Base-by-base conservation (phyloP, 177 flowering plant species). In the Telopea speciosissima region DNA sequence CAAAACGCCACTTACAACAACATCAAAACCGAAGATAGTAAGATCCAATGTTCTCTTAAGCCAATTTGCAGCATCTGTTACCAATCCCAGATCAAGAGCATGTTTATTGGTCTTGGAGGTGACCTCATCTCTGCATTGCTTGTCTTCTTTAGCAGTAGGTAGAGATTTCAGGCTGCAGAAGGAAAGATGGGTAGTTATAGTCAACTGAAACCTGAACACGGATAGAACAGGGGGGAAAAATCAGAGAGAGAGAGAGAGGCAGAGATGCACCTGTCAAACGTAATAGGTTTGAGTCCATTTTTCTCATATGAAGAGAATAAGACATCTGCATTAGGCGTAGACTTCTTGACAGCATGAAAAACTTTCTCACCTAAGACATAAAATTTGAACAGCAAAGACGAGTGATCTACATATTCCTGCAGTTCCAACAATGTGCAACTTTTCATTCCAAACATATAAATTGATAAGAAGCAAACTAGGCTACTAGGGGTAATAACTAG, bases 351-450 rank as follows among this genome's bases (percentile, higher is more conserved):
- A 16, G 94, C 94, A 81, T 89, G 75, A 74, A 85, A 91, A 66
- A 89, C 79, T 73, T 80, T 83, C 56, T 86, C 86, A 22, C 96
- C 97, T 82, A 95, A 71, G 73, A 89, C 90, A 67, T 92, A 95
- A 77, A 92, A 85, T 78, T 95, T 95, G 82, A 75, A 90, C 25
- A 95, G 33, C 33, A 83, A 68, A 69, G 97, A 87, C 45, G 93
- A 87, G 77, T 95, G 99, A 72, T 95, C 88, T 70, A 95, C 91
- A 60, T 95, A 95, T 77, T 92, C 99, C 97, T 92, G 92, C 86
- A 88, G 22, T 74, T 65, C 40, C 69, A 78, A 58, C 60, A 58
- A 58, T 58, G 9, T 63, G 17, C 23, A 28, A 17, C 54, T 14
- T 63, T 63, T 17, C 40, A 63, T 3, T 25, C 3, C 8, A 49